phyloP scores from a whole-genome alignment of 352 stramenopile species.

The Globisporangium viniferum region DNA sequence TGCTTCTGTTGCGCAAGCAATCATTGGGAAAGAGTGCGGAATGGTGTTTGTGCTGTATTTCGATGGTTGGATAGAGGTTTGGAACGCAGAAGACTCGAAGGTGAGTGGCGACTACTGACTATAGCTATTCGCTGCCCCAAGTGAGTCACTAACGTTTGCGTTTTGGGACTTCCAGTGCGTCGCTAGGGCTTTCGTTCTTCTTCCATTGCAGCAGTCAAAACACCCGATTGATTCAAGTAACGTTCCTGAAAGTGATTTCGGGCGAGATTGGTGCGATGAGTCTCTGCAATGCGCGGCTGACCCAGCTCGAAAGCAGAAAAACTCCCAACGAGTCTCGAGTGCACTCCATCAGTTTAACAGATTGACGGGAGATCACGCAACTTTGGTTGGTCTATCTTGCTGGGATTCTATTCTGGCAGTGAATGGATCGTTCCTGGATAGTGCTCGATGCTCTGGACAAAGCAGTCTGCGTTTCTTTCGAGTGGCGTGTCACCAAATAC shows the following conservation, averaged over 20 bases:
- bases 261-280: constrained; percentile 2
- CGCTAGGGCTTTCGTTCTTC: neutral
- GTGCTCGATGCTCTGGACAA: constrained; percentile 13
- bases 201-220: neutral
- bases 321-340: neutral
- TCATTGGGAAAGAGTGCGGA: neutral
- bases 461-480: constrained; percentile 26
- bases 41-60: neutral
- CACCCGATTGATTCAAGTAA: neutral
- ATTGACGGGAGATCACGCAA: neutral
- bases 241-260: neutral
- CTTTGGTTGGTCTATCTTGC: constrained; percentile 14
- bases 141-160: neutral
- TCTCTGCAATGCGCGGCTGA: neutral
- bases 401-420: constrained; percentile 27
- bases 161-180: neutral
- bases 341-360: constrained; percentile 7
- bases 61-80: neutral
- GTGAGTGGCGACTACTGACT: neutral
- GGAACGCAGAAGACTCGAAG: neutral
- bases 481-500: constrained; percentile 12
- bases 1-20: neutral
- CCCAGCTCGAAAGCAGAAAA: neutral
- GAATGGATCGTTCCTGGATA: constrained; percentile 23
- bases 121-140: neutral